phyloP scores from a whole-genome alignment of 1,284 basidiomycete species.

The Cryptococcus deneoformans region DNA sequence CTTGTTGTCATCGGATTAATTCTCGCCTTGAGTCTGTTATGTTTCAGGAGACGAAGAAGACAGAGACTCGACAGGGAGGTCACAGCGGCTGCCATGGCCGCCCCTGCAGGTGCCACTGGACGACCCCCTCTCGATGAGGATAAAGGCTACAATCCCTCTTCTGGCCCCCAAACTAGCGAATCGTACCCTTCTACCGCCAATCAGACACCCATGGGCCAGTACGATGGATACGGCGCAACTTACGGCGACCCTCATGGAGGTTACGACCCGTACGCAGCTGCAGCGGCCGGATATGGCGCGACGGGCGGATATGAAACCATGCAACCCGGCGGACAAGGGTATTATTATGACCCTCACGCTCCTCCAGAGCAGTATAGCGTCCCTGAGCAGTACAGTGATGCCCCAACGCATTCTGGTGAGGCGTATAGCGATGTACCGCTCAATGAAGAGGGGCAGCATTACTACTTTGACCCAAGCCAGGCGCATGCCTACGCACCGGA shows the following conservation, averaged over 20 bases:
- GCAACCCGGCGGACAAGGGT: conserved; percentile 7
- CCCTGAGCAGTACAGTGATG: not conserved
- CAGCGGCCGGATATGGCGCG: conserved; percentile 16
- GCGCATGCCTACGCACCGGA: conserved; percentile 23
- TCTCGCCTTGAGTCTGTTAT: conserved; percentile 44
- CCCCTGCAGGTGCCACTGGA: conserved; percentile 14
- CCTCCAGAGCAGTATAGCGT: not conserved
- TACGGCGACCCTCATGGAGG: conserved; percentile 35
- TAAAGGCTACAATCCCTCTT: conserved; percentile 33
- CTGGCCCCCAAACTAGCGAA: conserved; percentile 27
- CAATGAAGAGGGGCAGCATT: conserved; percentile 12
- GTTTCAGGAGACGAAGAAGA: conserved; percentile 45
- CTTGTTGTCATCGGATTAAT: conserved; percentile 48
- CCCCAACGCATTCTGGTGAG: not conserved
- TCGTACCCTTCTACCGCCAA: conserved; percentile 41
- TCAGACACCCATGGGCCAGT: conserved; percentile 47
- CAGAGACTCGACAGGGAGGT: conserved; percentile 50
- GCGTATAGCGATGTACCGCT: conserved; percentile 9
- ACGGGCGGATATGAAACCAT: conserved; percentile 20
- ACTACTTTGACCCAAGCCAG: conserved; percentile 44
- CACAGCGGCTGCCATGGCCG: conserved; percentile 50
- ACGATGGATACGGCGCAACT: conserved; percentile 42
- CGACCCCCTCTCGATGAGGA: conserved; percentile 50
- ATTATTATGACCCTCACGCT: conserved; percentile 6
- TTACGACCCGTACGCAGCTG: conserved; percentile 42